Percentiles rank a stretch among this genome's conserved stretches.
phyloP scores from a whole-genome alignment of 2,329 filamentous ascomycete species.

The Beauveria caledonica region DNA sequence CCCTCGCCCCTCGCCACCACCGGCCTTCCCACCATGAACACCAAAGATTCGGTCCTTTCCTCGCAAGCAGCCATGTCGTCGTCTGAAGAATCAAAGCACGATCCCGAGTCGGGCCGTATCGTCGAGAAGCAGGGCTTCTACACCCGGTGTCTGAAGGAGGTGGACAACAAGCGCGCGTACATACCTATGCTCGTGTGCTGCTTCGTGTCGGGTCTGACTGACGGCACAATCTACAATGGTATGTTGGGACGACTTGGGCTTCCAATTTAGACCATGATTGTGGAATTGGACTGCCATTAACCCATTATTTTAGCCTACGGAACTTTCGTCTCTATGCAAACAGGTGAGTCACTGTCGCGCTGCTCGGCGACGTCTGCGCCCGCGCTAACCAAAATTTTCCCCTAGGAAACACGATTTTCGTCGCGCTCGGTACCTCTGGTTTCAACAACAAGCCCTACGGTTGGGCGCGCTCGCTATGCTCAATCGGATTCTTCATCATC shows the following conservation, averaged over 20 bases:
- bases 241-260: background rate
- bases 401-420: constrained; percentile 53
- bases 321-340: constrained; percentile 35
- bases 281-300: background rate
- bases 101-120: constrained; percentile 14
- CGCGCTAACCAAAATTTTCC: background rate
- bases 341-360: constrained; percentile 15
- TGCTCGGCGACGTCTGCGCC: background rate
- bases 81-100: constrained; percentile 8
- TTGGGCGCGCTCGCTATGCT: constrained; percentile 41
- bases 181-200: constrained; percentile 32
- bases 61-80: constrained; percentile 6
- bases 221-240: constrained; percentile 32
- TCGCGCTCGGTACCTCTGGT: constrained; percentile 48
- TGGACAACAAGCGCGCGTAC: constrained; percentile 20
- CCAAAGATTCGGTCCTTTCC: background rate
- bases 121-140: constrained; percentile 10
- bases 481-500: constrained; percentile 43
- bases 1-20: background rate
- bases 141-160: constrained; percentile 11
- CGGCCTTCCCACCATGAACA: background rate
- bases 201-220: constrained; percentile 31
- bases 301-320: constrained; percentile 18
- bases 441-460: constrained; percentile 41
- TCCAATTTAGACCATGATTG: background rate